These are phyloP conservation scores for Sporisorium scitamineum DNA, from an alignment of 1,284 basidiomycete genomes.

Conservation along the genomic window DNA sequence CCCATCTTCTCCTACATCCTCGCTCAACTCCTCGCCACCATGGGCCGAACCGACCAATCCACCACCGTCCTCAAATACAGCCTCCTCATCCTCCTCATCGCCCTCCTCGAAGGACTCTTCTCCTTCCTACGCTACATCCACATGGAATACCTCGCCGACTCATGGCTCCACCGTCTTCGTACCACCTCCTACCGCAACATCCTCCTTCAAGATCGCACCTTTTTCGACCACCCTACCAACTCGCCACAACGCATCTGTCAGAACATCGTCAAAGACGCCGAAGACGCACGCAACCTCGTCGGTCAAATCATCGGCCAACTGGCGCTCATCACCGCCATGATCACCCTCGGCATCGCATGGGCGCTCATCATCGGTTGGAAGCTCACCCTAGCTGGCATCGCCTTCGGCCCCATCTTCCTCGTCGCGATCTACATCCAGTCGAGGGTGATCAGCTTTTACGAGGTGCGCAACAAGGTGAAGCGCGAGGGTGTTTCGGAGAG, in stretches of 20 bases:
- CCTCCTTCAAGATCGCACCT: constrained; percentile 86
- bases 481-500: constrained; percentile 85
- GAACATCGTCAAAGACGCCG: constrained; percentile 86
- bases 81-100: constrained; percentile 75
- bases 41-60: constrained; percentile 77
- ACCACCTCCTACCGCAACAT: constrained; percentile 75
- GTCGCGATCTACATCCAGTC: constrained; percentile 80
- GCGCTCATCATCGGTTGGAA: constrained; percentile 90
- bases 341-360: constrained; percentile 85
- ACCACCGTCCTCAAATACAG: constrained; percentile 52
- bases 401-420: constrained; percentile 85
- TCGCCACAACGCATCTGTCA: constrained; percentile 77
- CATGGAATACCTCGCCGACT: constrained; percentile 77
- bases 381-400: constrained; percentile 89
- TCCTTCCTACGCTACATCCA: constrained; percentile 74
- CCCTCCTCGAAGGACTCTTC: constrained; percentile 81
- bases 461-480: constrained; percentile 82
- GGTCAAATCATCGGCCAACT: constrained; percentile 79
- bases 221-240: constrained; percentile 83
- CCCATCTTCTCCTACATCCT: constrained; percentile 92
- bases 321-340: constrained; percentile 81
- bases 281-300: constrained; percentile 86
- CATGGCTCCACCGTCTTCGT: constrained; percentile 82
- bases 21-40: constrained; percentile 79
- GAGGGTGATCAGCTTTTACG: constrained; percentile 77